Percentiles rank a stretch among this genome's conserved stretches.
Evolutionary conservation across 2,329 filamentous ascomycete genomes (phyloP).

Genomic region (Epichloe hybrida): DNA sequence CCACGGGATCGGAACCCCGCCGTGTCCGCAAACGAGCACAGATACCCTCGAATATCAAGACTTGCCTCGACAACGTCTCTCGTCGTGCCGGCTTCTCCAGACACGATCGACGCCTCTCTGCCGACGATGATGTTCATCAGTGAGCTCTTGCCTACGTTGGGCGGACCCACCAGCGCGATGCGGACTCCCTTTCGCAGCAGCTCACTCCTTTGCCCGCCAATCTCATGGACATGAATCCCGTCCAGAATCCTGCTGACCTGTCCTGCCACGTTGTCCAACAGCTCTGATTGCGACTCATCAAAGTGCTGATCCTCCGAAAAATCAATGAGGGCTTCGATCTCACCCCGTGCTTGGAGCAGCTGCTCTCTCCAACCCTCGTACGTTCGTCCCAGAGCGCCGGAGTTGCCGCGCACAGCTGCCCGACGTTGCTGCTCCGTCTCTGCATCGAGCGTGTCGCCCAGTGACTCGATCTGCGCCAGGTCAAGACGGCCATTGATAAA

Average conservation of each 20-base stretch:
- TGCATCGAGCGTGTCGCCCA: constrained; percentile 48
- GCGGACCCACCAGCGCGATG: constrained; percentile 76
- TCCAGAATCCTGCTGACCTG: constrained; percentile 49
- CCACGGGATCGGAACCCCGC: constrained; percentile 60
- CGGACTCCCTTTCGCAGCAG: constrained; percentile 73
- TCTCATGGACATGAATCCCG: constrained; percentile 55
- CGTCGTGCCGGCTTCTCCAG: constrained; percentile 82
- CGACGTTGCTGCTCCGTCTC: constrained; percentile 89
- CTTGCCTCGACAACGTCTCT: constrained; percentile 86
- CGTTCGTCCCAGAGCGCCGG: constrained; percentile 52
- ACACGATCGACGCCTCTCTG: constrained; percentile 89
- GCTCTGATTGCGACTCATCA: constrained; percentile 64
- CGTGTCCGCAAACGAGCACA: constrained; percentile 91
- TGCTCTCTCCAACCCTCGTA: constrained; percentile 75
- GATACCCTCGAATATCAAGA: constrained; percentile 77
- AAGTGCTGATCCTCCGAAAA: constrained; percentile 97
- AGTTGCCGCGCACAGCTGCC: constrained; percentile 67
- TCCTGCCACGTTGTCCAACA: constrained; percentile 54
- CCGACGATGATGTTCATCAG: constrained; percentile 83
- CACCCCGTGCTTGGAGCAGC: constrained; percentile 69
- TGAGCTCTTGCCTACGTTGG: constrained; percentile 91
- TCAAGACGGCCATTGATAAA: constrained; percentile 80
- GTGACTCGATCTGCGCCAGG: constrained; percentile 65
- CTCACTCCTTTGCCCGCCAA: constrained; percentile 70
- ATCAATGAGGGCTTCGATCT: constrained; percentile 91